Conservation (phyloP, 352 stramenopile species). For the Blastocystis sp. region DNA sequence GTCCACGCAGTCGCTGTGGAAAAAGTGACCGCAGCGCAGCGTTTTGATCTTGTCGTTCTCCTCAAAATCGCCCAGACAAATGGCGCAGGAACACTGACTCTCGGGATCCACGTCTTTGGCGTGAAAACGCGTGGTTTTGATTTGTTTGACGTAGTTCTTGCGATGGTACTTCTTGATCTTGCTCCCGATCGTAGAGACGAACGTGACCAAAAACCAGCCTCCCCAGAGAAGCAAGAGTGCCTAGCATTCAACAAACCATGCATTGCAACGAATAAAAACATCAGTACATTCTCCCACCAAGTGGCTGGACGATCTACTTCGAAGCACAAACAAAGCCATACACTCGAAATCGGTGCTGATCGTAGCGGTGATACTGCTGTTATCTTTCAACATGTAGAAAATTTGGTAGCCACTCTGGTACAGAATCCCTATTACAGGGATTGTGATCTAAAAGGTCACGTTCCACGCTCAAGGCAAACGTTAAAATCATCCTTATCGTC, state of each 20-base stretch:
- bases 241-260: background rate
- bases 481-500: background rate
- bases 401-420: background rate
- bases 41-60: slow-evolving; percentile 27
- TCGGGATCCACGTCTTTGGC: background rate
- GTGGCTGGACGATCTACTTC: background rate
- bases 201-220: background rate
- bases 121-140: background rate
- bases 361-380: background rate
- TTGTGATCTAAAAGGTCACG: background rate
- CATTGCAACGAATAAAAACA: background rate
- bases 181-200: background rate
- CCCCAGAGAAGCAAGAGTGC: background rate
- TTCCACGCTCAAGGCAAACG: background rate
- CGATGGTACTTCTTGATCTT: background rate
- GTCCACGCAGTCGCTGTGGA: slow-evolving; percentile 35
- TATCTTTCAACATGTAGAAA: background rate
- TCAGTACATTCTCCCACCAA: background rate
- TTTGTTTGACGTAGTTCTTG: slow-evolving; percentile 1
- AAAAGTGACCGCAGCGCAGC: background rate
- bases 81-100: background rate
- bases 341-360: background rate
- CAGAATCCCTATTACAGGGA: slow-evolving; percentile 9
- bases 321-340: background rate
- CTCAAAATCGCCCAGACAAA: slow-evolving; percentile 27